Evolutionary conservation across 2,329 filamentous ascomycete genomes (phyloP).

Genomic region (Rutstroemia sydowiana): DNA sequence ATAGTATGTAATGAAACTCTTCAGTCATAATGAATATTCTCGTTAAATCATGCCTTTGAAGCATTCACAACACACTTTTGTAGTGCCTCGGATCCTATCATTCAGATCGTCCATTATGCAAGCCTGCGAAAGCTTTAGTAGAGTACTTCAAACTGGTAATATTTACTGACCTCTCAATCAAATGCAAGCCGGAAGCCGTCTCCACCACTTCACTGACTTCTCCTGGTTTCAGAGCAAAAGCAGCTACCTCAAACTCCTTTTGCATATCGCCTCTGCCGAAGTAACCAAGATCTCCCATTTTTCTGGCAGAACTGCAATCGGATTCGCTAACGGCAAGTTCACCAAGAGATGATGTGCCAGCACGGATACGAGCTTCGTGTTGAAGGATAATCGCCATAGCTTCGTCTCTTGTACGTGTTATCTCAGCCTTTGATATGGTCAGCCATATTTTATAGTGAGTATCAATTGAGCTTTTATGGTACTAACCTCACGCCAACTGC

Average conservation of each 20-base stretch:
- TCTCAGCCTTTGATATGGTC: slow-evolving; percentile 49
- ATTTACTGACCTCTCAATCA: slow-evolving; percentile 73
- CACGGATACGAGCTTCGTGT: slow-evolving; percentile 70
- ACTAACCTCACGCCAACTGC: slow-evolving; percentile 77
- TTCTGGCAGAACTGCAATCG: slow-evolving; percentile 91
- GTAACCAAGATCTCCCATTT: slow-evolving; percentile 89
- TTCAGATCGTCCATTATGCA: neutral
- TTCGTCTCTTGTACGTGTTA: slow-evolving; percentile 83
- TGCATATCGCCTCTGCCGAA: slow-evolving; percentile 97
- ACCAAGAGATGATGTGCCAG: slow-evolving; percentile 61
- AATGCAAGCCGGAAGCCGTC: slow-evolving; percentile 87
- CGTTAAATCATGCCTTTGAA: neutral
- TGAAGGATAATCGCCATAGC: slow-evolving; percentile 68
- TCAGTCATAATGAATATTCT: neutral
- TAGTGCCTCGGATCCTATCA: neutral
- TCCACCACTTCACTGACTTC: slow-evolving; percentile 83
- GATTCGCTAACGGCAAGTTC: slow-evolving; percentile 84
- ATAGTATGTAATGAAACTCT: neutral
- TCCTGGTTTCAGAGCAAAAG: slow-evolving; percentile 81
- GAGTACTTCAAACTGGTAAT: neutral
- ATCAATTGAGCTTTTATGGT: neutral
- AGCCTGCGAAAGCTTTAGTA: slow-evolving; percentile 2
- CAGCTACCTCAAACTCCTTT: slow-evolving; percentile 94
- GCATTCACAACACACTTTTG: neutral
- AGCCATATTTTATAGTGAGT: slow-evolving; percentile 6